Evolutionary conservation across 2,329 filamentous ascomycete genomes (phyloP), one percentile per base, ranked within the genome.

Genomic region (Aspergillus vadensis): DNA sequence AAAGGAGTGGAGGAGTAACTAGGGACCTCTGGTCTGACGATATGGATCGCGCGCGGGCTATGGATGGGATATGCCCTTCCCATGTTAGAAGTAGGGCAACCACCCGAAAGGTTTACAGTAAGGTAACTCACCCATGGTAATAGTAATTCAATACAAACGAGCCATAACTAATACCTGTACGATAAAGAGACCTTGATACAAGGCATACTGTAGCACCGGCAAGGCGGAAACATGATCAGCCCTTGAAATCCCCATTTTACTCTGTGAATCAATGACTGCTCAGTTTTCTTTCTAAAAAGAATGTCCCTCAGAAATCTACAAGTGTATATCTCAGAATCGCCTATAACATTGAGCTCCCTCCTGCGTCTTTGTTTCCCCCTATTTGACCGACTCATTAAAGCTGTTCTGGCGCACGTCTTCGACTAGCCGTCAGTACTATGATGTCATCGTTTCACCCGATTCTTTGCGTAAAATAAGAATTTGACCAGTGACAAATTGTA

Each of bases 391-490:
- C 52, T 58, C 64, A 51, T 23, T 39, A 32, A 32, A 27, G 27
- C 47, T 36, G 27, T 27, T 27, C 23, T 50, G 47, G 47, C 12
- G 17, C n/a, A 30, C 27, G 47, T 50, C 23, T 25, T 15, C 15
- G 19, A 27, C 23, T 25, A 23, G 64, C 65, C 57, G 23, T 39
- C 38, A 19, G 57, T 32, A 49, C 53, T 15, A 69, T 69, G 66
- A 69, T 62, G 66, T 68, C 66, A 69, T 63, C 23, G 47, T 21
- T n/a, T 55, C 30, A 57, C 47, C 50, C 54, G 57, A 48, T 38
- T 25, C 21, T 41, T 55, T 43, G 43, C 59, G 30, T 19, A 48
- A 51, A 17, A 9, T 15, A 21, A 27, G 17, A 25, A 49, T 27
- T 15, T 30, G 23, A 49, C 21, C 25, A 49, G 44, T 49, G 25